These are phyloP conservation scores for Arthrinium phaeospermum DNA, from an alignment of 2,329 filamentous ascomycete species.

Conservation along the genomic window DNA sequence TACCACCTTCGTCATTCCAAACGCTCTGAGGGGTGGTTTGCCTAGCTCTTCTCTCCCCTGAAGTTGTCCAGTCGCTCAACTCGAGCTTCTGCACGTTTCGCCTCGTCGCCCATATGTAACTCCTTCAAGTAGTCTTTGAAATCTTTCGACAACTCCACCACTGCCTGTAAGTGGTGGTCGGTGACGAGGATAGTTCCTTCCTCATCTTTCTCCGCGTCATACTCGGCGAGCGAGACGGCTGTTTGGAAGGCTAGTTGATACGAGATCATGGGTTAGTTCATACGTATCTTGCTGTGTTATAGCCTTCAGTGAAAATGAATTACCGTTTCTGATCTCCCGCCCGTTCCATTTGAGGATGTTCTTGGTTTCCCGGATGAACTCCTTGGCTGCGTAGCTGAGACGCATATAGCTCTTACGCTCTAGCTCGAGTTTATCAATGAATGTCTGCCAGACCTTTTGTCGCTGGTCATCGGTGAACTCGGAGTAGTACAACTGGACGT, in stretches of 20 bases:
- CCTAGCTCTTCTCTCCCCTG: neutral
- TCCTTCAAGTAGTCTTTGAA: constrained; percentile 37
- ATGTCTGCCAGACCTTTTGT: constrained; percentile 35
- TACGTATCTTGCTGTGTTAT: neutral
- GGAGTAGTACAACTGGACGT: constrained; percentile 36
- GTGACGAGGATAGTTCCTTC: constrained; percentile 34
- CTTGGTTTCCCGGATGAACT: constrained; percentile 29
- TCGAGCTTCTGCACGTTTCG: constrained; percentile 24
- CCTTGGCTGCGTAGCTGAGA: constrained; percentile 29
- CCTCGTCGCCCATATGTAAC: constrained; percentile 29
- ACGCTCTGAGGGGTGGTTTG: too few species aligned
- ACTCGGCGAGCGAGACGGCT: constrained; percentile 37
- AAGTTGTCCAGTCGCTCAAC: constrained; percentile 20
- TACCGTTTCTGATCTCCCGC: constrained; percentile 32
- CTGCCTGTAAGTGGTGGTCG: constrained; percentile 35
- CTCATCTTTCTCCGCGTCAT: constrained; percentile 40
- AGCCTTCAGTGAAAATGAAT: neutral
- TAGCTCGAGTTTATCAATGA: constrained; percentile 35
- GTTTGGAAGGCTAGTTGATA: constrained; percentile 35
- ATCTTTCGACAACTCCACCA: constrained; percentile 35
- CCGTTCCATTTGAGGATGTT: constrained; percentile 32
- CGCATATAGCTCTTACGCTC: constrained; percentile 34
- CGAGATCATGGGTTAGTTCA: constrained; percentile 16
- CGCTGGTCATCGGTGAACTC: constrained; percentile 36
- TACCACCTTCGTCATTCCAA: too few species aligned